phyloP scores from a whole-genome alignment of 1,284 basidiomycete species.

The Pseudozyma pruni region DNA sequence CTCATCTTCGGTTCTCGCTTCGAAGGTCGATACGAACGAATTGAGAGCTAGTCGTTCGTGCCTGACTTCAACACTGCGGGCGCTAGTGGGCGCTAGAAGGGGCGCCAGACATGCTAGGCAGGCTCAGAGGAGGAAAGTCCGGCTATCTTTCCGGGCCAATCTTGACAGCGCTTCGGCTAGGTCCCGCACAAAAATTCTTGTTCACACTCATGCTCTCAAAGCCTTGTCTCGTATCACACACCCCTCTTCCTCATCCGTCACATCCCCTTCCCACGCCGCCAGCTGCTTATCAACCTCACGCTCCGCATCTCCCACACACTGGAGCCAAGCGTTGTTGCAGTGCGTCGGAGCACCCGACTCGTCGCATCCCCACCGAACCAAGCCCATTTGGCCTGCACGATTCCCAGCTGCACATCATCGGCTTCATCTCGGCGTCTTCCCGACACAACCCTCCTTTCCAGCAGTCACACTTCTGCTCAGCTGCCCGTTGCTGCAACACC shows the following conservation, averaged over 20 bases:
- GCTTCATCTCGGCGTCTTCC: constrained; percentile 31
- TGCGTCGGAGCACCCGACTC: neutral
- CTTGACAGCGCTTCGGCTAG: constrained; percentile 1
- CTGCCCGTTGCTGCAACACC: neutral
- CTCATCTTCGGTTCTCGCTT: too few relatives aligned
- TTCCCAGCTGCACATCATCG: constrained; percentile 1
- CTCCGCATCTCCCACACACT: too few relatives aligned
- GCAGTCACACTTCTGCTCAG: constrained; percentile 1
- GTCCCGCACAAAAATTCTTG: too few relatives aligned
- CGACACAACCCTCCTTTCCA: constrained; percentile 5
- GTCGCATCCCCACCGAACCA: constrained; percentile 1
- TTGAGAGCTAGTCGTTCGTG: too few relatives aligned
- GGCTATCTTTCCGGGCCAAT: constrained; percentile 10
- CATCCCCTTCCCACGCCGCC: constrained; percentile 1
- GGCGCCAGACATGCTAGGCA: constrained; percentile 18
- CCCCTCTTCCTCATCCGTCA: too few relatives aligned
- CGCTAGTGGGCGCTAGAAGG: constrained; percentile 5
- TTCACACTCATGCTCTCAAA: too few relatives aligned
- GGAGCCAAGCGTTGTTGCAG: too few relatives aligned
- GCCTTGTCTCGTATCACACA: too few relatives aligned
- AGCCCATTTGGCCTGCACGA: too few relatives aligned
- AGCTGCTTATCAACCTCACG: too few relatives aligned
- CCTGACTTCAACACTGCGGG: neutral
- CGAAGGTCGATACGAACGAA: too few relatives aligned
- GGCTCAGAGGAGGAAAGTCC: neutral